A percentile compares a stretch with the other conserved stretches of the same genome.
Conservation (phyloP, 768 basidiomycete genomes). For the Pulveroboletus ravenelii region DNA sequence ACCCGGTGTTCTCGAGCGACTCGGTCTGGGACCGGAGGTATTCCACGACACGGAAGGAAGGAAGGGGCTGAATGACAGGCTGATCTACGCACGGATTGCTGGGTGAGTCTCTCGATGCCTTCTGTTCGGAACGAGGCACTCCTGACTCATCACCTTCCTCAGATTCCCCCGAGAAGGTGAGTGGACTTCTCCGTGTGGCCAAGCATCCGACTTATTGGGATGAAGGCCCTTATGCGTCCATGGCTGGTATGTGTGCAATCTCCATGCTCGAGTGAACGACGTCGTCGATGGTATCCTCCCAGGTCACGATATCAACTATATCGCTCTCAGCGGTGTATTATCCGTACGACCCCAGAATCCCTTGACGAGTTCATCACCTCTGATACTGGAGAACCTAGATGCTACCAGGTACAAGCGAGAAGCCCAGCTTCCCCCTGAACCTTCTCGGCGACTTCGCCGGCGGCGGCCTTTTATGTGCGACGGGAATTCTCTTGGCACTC, state of each 20-base stretch:
- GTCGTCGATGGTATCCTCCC: not conserved
- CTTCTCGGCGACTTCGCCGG: slow-evolving; percentile 81
- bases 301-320: slow-evolving; percentile 86
- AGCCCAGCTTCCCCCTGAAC: slow-evolving; percentile 71
- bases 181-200: slow-evolving; percentile 4
- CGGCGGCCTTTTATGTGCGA: slow-evolving; percentile 66
- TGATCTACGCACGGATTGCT: slow-evolving; percentile 71
- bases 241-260: slow-evolving; percentile 55
- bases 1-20: slow-evolving; percentile 75
- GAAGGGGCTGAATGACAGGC: slow-evolving; percentile 51
- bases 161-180: slow-evolving; percentile 64
- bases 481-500: slow-evolving; percentile 72
- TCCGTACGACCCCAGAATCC: slow-evolving; percentile 39
- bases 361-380: not conserved
- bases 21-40: slow-evolving; percentile 71
- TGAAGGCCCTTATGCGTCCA: slow-evolving; percentile 62
- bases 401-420: slow-evolving; percentile 58
- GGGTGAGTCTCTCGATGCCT: slow-evolving; percentile 46
- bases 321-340: slow-evolving; percentile 72
- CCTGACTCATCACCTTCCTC: not conserved
- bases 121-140: not conserved
- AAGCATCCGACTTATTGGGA: slow-evolving; percentile 14
- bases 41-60: slow-evolving; percentile 50
- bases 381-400: slow-evolving; percentile 38
- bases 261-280: not conserved